These are phyloP conservation scores for Pseudocercospora pini-densiflorae DNA, from an alignment of 2,329 filamentous ascomycete species.

Conservation along the genomic window DNA sequence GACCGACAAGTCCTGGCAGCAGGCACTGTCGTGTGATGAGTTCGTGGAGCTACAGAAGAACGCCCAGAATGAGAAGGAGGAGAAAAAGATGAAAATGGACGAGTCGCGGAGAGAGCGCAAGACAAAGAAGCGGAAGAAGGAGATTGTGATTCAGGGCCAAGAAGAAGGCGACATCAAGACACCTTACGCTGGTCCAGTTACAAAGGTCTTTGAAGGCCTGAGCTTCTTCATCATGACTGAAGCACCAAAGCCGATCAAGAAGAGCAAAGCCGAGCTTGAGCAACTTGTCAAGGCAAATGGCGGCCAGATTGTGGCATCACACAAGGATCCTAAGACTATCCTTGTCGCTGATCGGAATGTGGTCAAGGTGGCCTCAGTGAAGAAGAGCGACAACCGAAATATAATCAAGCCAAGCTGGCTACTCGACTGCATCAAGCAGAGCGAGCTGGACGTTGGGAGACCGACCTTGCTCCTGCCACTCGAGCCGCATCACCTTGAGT, in stretches of 20 bases:
- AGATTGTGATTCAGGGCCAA: conserved; percentile 74
- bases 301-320: conserved; percentile 76
- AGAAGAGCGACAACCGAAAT: conserved; percentile 71
- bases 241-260: conserved; percentile 69
- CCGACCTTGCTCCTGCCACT: conserved; percentile 66
- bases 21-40: conserved; percentile 75
- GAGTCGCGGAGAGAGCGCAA: conserved; percentile 65
- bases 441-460: conserved; percentile 53
- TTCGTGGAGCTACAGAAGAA: conserved; percentile 73
- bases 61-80: conserved; percentile 71
- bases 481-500: conserved; percentile 73
- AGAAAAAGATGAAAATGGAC: conserved; percentile 76
- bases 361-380: conserved; percentile 81
- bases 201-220: conserved; percentile 73
- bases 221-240: conserved; percentile 84
- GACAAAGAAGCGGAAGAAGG: conserved; percentile 65
- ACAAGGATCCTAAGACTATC: conserved; percentile 67
- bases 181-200: conserved; percentile 62
- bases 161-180: conserved; percentile 53
- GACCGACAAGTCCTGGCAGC: conserved; percentile 82
- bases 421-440: conserved; percentile 73
- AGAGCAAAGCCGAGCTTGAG: conserved; percentile 78
- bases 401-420: conserved; percentile 84
- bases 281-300: conserved; percentile 81
- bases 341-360: conserved; percentile 78